phyloP scores from a whole-genome alignment of 495 filamentous ascomycete genomes.

The Penicillium coprophilum region DNA sequence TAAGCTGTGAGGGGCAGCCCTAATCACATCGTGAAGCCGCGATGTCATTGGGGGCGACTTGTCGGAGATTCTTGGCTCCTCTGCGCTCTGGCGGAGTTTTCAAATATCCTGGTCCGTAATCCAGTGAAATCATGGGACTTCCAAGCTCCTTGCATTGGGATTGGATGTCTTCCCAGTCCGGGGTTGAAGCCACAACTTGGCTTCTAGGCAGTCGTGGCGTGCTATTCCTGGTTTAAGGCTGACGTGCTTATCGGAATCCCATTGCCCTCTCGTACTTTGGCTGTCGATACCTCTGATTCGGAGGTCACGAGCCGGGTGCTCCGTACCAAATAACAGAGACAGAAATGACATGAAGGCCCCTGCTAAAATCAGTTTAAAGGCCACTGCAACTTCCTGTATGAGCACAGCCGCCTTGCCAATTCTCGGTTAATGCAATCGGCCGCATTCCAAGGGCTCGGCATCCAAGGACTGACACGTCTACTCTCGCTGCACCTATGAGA shows the following conservation, averaged over 20 bases:
- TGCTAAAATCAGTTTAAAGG: neutral
- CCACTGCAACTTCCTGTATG: conserved; percentile 16
- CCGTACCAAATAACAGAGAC: neutral
- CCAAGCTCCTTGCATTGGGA: neutral
- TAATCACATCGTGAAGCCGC: conserved; percentile 11
- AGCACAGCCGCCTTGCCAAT: conserved; percentile 19
- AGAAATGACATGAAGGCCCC: neutral
- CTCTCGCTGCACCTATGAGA: conserved; percentile 6
- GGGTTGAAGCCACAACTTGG: conserved; percentile 9
- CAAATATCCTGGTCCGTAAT: conserved; percentile 9
- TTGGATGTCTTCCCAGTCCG: conserved; percentile 10
- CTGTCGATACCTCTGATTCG: neutral
- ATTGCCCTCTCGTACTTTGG: neutral
- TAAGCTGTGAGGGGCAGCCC: conserved; percentile 12
- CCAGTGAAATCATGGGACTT: conserved; percentile 16
- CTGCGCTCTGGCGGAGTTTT: conserved; percentile 8
- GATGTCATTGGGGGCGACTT: conserved; percentile 24
- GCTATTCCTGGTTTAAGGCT: conserved; percentile 7
- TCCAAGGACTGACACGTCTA: conserved; percentile 15
- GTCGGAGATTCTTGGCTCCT: conserved; percentile 21
- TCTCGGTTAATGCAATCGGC: conserved; percentile 5
- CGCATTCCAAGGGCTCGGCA: conserved; percentile 23
- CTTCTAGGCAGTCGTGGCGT: conserved; percentile 9
- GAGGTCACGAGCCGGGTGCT: neutral
- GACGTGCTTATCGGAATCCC: neutral